A percentile compares a stretch with the other conserved stretches of the same genome.
Evolutionary conservation across 345 rosid species (phyloP).

Genomic region (Streptanthus diversifolius): DNA sequence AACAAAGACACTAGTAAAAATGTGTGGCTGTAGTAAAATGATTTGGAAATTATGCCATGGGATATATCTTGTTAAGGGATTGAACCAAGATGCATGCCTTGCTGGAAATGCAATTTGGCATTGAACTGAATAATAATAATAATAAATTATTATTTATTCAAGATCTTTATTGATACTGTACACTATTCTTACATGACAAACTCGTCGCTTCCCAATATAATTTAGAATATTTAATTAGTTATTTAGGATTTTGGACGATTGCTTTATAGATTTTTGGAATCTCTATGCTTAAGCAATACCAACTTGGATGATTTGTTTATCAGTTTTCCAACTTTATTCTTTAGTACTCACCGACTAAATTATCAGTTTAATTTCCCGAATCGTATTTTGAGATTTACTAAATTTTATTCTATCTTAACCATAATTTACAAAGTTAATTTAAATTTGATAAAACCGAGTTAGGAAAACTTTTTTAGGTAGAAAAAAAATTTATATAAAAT

Average conservation of each 20-base stretch:
- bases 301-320: background rate
- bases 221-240: background rate
- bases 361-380: background rate
- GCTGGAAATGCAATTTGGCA: slow-evolving; percentile 18
- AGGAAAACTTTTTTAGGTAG: background rate
- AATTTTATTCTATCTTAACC: background rate
- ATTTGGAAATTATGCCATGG: background rate
- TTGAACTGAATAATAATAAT: background rate
- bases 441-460: too few relatives aligned
- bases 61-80: background rate
- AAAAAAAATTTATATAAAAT: background rate
- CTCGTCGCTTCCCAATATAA: slow-evolving; percentile 20
- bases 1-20: background rate
- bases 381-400: background rate
- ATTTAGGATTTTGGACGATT: slow-evolving; percentile 8
- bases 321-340: background rate
- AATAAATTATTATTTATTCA: background rate
- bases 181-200: slow-evolving; percentile 25
- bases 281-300: slow-evolving; percentile 11
- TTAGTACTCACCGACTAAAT: background rate
- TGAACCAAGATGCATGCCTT: slow-evolving; percentile 1
- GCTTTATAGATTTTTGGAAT: slow-evolving; percentile 22
- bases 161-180: slow-evolving; percentile 29
- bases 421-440: background rate
- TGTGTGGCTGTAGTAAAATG: background rate